A percentile compares a stretch with the other conserved stretches of the same genome.
Conservation (phyloP, 768 basidiomycete species). For the Trametes cubensis region DNA sequence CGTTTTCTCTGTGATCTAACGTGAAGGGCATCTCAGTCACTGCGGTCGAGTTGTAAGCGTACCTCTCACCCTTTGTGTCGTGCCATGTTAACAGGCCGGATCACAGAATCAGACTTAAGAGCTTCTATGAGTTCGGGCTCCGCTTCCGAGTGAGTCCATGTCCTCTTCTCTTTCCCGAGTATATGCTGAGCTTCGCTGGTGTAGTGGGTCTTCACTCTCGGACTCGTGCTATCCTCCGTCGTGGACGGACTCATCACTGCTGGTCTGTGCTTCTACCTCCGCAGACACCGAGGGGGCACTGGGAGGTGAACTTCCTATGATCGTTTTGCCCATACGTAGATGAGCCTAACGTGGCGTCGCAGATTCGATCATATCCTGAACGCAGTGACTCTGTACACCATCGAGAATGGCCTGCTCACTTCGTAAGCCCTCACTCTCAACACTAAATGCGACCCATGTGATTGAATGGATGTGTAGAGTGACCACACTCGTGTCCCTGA, state of each 20-base stretch:
- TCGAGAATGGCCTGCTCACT: slow-evolving; percentile 34
- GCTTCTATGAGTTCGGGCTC: slow-evolving; percentile 22
- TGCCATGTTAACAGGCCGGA: neutral
- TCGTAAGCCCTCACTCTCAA: slow-evolving; percentile 15
- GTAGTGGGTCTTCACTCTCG: slow-evolving; percentile 34
- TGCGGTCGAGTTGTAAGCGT: slow-evolving; percentile 15
- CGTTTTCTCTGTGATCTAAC: neutral
- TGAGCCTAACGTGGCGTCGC: neutral
- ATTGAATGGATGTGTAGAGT: slow-evolving; percentile 19
- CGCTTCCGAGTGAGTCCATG: slow-evolving; percentile 16
- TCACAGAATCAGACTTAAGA: slow-evolving; percentile 24
- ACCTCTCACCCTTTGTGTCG: neutral
- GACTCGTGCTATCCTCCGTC: slow-evolving; percentile 28
- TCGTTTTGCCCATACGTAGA: neutral
- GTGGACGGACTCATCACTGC: slow-evolving; percentile 30
- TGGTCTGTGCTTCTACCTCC: slow-evolving; percentile 28
- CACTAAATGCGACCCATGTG: no score
- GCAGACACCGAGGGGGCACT: slow-evolving; percentile 24
- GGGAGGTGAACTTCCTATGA: slow-evolving; percentile 17
- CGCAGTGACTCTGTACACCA: slow-evolving; percentile 31
- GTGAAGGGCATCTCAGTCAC: slow-evolving; percentile 9
- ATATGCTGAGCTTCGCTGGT: neutral
- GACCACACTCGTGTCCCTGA: slow-evolving; percentile 27
- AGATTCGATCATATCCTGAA: slow-evolving; percentile 33
- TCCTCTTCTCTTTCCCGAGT: neutral